Percentiles rank a stretch among this genome's conserved stretches.
Conservation (phyloP, 139 green algal species). For the Closterium sp. region DNA sequence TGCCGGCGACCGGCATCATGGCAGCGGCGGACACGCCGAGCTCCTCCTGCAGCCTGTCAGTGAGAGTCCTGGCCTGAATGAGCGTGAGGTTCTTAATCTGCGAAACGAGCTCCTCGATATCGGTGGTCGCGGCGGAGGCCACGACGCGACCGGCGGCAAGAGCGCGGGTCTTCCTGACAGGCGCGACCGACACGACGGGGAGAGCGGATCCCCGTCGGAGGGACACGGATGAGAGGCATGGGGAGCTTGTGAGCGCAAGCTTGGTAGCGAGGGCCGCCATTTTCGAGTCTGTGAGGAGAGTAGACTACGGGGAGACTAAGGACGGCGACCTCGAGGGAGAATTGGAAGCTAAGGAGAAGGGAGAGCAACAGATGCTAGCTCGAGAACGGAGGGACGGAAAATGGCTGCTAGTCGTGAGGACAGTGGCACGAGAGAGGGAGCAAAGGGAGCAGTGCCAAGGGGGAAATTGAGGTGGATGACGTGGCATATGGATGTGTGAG, state of each 20-base stretch:
- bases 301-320: neutral
- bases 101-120: constrained; percentile 18
- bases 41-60: constrained; percentile 37
- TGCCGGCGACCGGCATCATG: neutral
- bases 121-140: neutral
- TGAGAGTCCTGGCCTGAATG: constrained; percentile 7
- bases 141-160: neutral
- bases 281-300: neutral
- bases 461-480: neutral
- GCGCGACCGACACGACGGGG: neutral
- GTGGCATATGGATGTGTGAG: neutral
- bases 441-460: neutral
- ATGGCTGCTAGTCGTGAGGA: neutral
- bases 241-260: neutral
- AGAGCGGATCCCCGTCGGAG: neutral
- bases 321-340: neutral
- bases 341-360: neutral
- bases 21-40: constrained; percentile 27
- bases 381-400: neutral
- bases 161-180: neutral
- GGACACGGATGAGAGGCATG: neutral
- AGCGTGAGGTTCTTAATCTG: constrained; percentile 33
- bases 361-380: neutral
- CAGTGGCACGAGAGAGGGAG: neutral
- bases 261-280: neutral